Conservation (phyloP, 306 rosid genomes). For the Cicer arietinum region DNA sequence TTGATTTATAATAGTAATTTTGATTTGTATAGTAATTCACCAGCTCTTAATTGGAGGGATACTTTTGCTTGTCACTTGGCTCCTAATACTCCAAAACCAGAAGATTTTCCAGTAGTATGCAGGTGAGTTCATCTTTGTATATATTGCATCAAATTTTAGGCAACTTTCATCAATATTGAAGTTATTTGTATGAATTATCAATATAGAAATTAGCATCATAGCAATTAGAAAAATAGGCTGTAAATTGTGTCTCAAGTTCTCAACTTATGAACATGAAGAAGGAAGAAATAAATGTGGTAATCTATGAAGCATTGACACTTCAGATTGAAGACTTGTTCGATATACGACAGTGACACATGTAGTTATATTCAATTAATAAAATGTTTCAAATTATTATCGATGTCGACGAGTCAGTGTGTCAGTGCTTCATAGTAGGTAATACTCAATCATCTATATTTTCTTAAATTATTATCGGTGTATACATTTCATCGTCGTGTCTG, state of each 20-base stretch:
- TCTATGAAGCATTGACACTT: background rate
- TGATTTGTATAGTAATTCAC: slow-evolving; percentile 39
- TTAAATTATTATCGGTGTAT: too few species aligned
- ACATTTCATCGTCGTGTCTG: too few species aligned
- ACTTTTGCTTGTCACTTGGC: slow-evolving; percentile 15
- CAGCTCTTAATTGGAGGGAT: slow-evolving; percentile 50
- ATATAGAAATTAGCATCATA: background rate
- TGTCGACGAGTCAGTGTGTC: too few species aligned
- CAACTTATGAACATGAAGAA: too few species aligned
- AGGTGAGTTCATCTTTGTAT: slow-evolving; percentile 27
- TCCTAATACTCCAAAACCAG: slow-evolving; percentile 34
- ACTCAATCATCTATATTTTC: too few species aligned
- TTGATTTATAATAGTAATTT: slow-evolving; percentile 43
- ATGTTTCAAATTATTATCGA: too few species aligned
- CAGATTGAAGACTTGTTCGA: background rate
- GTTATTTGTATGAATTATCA: background rate
- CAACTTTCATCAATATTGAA: background rate
- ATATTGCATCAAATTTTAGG: background rate
- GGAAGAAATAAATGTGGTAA: too few species aligned
- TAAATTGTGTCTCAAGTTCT: background rate
- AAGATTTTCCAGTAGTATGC: slow-evolving; percentile 42
- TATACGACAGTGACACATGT: too few species aligned
- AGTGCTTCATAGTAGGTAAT: too few species aligned
- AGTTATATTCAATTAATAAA: too few species aligned
- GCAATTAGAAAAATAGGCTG: background rate